These are phyloP conservation scores for Farysia itapuensis DNA, from an alignment of 1,284 basidiomycete genomes.

Conservation along the genomic window DNA sequence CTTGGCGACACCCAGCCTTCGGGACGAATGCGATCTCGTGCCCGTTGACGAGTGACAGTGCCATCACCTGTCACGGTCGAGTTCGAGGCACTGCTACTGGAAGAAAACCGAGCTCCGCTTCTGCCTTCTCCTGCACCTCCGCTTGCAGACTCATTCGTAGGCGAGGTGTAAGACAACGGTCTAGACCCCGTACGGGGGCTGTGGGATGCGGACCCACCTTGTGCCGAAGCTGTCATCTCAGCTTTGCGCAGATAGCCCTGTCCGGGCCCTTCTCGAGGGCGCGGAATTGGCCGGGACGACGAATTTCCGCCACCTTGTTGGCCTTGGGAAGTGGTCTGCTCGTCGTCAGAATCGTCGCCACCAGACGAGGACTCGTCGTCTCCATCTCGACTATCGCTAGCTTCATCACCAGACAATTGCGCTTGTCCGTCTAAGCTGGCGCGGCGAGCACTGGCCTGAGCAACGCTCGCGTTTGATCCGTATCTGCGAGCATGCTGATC, in stretches of 20 bases:
- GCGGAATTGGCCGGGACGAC: slow-evolving; percentile 1
- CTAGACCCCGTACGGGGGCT: slow-evolving; percentile 27
- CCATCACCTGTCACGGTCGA: slow-evolving; percentile 11
- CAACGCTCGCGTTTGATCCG: no score
- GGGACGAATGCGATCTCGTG: slow-evolving; percentile 17
- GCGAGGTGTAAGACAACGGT: slow-evolving; percentile 18
- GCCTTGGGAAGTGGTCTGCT: slow-evolving; percentile 4
- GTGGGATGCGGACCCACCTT: slow-evolving; percentile 23
- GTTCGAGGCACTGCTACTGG: slow-evolving; percentile 10
- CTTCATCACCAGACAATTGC: slow-evolving; percentile 13
- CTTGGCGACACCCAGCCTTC: slow-evolving; percentile 23
- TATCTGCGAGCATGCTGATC: background rate
- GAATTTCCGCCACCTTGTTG: background rate
- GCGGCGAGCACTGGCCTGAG: background rate
- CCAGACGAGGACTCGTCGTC: slow-evolving; percentile 45
- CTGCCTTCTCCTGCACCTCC: slow-evolving; percentile 8
- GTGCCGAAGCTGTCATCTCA: slow-evolving; percentile 17
- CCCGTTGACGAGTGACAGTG: slow-evolving; percentile 12
- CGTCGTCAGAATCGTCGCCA: slow-evolving; percentile 17
- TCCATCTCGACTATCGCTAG: slow-evolving; percentile 43
- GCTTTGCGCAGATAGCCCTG: slow-evolving; percentile 33
- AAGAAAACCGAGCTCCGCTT: slow-evolving; percentile 7
- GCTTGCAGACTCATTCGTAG: slow-evolving; percentile 12
- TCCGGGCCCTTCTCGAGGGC: slow-evolving; percentile 21
- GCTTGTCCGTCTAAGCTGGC: slow-evolving; percentile 8